Evolutionary conservation across 345 rosid genomes (phyloP), one percentile per base, ranked within the genome.

Genomic region (Syzygium aqueum): DNA sequence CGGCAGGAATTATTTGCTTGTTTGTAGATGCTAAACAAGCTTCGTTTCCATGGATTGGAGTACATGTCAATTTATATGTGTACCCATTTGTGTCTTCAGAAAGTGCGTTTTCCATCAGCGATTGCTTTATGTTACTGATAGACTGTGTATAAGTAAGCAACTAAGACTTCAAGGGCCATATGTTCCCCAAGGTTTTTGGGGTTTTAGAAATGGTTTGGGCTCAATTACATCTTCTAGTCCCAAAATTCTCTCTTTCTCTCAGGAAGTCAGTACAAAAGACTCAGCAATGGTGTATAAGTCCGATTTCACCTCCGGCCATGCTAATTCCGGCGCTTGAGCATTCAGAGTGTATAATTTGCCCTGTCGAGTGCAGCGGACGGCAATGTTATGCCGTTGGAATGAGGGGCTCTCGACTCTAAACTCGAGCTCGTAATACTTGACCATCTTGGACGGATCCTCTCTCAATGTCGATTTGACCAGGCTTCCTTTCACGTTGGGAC

Each of bases 281-380:
- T 88, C 84, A 6, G 97, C 93, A 17, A 93, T 94, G 17, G 78
- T 90, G 40, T 89, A 85, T 52, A 96, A 92, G 67, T 94, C 93
- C 30, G 89, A 53, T 89, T 89, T 87, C 65, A 94, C 89, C 53
- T 92, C 87, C 17, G 94, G 93, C 99, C 99, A 97, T 85, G 89
- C 89, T 0, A 94, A 92, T 84, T 96, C 99, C 14, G 98, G 94
- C 28, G 98, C 92, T 83, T 94, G 98, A 84, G 96, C 95, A 86
- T 97, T 96, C 19, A 97, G 88, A 12, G 97, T 94, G 53, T 93
- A 96, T 25, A 97, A 89, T 88, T 90, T 88, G 11, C 98, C 99
- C 19, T 89, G 65, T 0, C 65, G 89, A 78, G 92, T 92, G 77
- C 98, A 97, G 59, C 98, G 95, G 43, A 94, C 91, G 1, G 99